A percentile compares a stretch with the other conserved stretches of the same genome.
Conservation (phyloP, 2,329 filamentous ascomycete species). For the Hypomyces rosellus region DNA sequence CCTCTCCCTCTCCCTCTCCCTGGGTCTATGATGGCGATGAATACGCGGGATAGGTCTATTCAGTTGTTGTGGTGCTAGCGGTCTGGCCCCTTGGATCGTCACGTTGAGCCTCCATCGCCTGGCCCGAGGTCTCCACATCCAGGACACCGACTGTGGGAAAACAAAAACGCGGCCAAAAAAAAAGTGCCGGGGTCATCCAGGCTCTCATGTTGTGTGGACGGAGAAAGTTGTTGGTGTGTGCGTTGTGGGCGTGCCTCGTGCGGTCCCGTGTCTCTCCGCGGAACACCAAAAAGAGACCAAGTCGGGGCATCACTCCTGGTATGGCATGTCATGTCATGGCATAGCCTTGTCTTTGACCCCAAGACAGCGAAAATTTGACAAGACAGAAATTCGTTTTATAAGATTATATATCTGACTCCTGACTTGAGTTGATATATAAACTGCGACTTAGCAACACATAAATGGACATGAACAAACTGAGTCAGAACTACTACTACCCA, state of each 20-base stretch:
- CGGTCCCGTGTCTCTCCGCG: constrained; percentile 8
- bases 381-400: no score
- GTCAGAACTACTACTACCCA: no score
- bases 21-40: no score
- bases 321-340: no score
- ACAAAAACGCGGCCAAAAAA: neutral
- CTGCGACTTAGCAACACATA: no score
- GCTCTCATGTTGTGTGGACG: neutral
- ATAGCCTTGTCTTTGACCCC: no score
- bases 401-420: no score
- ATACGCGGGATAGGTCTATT: neutral
- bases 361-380: no score
- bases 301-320: no score
- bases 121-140: constrained; percentile 7
- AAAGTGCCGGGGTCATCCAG: constrained; percentile 4
- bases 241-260: neutral
- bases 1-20: no score
- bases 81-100: constrained; percentile 10
- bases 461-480: no score
- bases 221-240: neutral
- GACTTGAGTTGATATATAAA: no score
- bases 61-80: constrained; percentile 1
- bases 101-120: constrained; percentile 7
- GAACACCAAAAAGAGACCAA: neutral
- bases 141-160: neutral